A percentile compares a stretch with the other conserved stretches of the same genome.
These are phyloP conservation scores for Verticillium isaacii DNA, from an alignment of 2,329 filamentous ascomycete genomes.

Conservation along the genomic window DNA sequence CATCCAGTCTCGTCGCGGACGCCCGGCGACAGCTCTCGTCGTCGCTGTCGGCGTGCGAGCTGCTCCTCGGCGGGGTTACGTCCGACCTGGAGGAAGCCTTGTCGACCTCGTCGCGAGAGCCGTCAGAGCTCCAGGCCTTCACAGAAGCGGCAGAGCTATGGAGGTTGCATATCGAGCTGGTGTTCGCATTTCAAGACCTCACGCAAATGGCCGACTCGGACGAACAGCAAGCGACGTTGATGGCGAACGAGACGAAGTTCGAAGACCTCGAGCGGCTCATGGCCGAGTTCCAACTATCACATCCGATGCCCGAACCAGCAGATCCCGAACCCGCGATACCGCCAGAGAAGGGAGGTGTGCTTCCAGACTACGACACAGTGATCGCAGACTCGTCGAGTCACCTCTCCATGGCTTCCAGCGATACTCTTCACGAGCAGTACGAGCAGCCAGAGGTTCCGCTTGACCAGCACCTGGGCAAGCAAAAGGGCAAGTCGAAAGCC, in stretches of 20 bases:
- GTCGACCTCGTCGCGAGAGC: not conserved
- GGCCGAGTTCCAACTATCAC: not conserved
- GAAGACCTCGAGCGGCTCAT: slow-evolving; percentile 1
- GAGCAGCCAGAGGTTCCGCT: not conserved
- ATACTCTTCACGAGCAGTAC: not conserved
- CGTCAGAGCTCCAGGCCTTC: not conserved
- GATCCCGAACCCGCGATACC: not conserved
- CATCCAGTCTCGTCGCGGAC: not conserved
- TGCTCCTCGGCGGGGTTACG: not conserved
- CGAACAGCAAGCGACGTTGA: not conserved
- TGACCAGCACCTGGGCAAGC: not conserved
- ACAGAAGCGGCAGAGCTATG: not conserved
- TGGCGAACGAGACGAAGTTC: not conserved
- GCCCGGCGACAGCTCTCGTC: not conserved
- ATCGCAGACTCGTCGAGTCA: not conserved
- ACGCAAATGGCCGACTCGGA: not conserved
- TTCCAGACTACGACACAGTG: not conserved
- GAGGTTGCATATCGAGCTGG: not conserved
- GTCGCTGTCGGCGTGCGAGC: not conserved
- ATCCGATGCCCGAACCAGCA: not conserved
- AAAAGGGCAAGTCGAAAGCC: not conserved
- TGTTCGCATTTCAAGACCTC: not conserved
- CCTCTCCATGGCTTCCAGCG: not conserved
- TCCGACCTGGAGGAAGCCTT: not conserved
- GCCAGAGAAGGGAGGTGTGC: not conserved